Evolutionary conservation across 164 flowering plant genomes (phyloP).

Genomic region (Stephania japonica): DNA sequence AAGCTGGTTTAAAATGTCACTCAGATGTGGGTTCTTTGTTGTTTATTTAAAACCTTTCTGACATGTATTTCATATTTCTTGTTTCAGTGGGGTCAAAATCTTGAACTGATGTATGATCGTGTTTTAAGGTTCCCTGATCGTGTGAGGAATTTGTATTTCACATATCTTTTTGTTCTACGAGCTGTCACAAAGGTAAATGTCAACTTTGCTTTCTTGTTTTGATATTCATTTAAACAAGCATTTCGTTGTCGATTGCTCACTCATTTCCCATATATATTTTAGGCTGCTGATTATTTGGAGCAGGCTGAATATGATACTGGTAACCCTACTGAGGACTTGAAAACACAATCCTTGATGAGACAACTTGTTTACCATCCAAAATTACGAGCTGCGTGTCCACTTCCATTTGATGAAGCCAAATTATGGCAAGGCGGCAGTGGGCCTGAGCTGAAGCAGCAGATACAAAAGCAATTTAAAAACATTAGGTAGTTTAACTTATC

Average conservation of each 20-base stretch:
- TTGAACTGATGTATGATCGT: slow-evolving; percentile 67
- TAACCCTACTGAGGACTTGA: slow-evolving; percentile 73
- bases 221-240: not conserved
- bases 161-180: slow-evolving; percentile 89
- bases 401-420: slow-evolving; percentile 97
- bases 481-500: slow-evolving; percentile 54
- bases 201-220: slow-evolving; percentile 6
- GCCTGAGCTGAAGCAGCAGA: slow-evolving; percentile 78
- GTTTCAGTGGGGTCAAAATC: slow-evolving; percentile 78
- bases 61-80: not conserved
- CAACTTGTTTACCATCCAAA: slow-evolving; percentile 69
- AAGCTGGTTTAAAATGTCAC: slow-evolving; percentile 22
- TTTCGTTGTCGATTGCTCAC: not conserved
- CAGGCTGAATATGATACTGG: slow-evolving; percentile 95
- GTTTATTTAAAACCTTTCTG: not conserved
- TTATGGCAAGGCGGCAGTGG: slow-evolving; percentile 95
- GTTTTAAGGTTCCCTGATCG: slow-evolving; percentile 84
- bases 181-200: slow-evolving; percentile 84
- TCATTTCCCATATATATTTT: slow-evolving; percentile 10
- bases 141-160: slow-evolving; percentile 86
- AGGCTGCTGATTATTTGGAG: slow-evolving; percentile 90
- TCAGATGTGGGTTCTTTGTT: not conserved
- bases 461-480: slow-evolving; percentile 84
- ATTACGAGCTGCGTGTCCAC: slow-evolving; percentile 81
- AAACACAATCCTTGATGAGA: slow-evolving; percentile 67